phyloP scores from a whole-genome alignment of 2,329 filamentous ascomycete species.

The Fusarium proliferatum region DNA sequence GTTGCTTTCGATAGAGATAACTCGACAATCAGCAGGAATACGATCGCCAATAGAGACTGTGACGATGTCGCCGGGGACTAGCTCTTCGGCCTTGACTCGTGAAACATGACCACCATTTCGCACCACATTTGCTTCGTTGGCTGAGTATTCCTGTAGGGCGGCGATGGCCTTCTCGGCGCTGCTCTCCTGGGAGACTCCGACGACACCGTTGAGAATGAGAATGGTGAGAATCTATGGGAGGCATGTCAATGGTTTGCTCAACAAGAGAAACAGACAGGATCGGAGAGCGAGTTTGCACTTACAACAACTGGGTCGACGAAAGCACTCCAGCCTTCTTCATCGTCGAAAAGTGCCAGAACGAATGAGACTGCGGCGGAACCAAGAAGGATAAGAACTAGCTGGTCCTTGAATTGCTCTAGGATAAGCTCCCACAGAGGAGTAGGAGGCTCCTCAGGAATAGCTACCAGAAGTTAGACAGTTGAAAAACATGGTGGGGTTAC shows the following conservation, averaged over 20 bases:
- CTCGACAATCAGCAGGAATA: slow-evolving; percentile 92
- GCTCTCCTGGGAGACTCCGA: slow-evolving; percentile 98
- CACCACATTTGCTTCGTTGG: slow-evolving; percentile 94
- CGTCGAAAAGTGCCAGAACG: slow-evolving; percentile 90
- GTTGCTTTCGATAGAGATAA: slow-evolving; percentile 94
- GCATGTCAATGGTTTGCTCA: slow-evolving; percentile 11
- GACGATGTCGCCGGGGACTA: slow-evolving; percentile 94
- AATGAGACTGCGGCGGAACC: slow-evolving; percentile 95
- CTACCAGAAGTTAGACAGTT: slow-evolving; percentile 49
- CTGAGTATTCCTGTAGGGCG: slow-evolving; percentile 97
- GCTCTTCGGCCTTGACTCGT: slow-evolving; percentile 92
- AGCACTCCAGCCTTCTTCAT: slow-evolving; percentile 92
- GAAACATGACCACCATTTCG: slow-evolving; percentile 81
- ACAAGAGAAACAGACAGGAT: not conserved
- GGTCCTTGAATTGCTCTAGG: slow-evolving; percentile 98
- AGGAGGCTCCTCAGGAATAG: slow-evolving; percentile 85
- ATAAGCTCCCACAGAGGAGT: slow-evolving; percentile 97
- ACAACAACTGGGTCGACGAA: slow-evolving; percentile 97
- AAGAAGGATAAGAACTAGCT: slow-evolving; percentile 94
- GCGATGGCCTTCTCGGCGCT: slow-evolving; percentile 99
- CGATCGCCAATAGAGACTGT: slow-evolving; percentile 90
- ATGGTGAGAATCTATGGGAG: slow-evolving; percentile 86
- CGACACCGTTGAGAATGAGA: slow-evolving; percentile 93
- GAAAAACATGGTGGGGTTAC: slow-evolving; percentile 16
- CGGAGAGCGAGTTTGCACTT: slow-evolving; percentile 56